Conservation (phyloP, 2,329 filamentous ascomycete species). For the Talaromyces sp. region DNA sequence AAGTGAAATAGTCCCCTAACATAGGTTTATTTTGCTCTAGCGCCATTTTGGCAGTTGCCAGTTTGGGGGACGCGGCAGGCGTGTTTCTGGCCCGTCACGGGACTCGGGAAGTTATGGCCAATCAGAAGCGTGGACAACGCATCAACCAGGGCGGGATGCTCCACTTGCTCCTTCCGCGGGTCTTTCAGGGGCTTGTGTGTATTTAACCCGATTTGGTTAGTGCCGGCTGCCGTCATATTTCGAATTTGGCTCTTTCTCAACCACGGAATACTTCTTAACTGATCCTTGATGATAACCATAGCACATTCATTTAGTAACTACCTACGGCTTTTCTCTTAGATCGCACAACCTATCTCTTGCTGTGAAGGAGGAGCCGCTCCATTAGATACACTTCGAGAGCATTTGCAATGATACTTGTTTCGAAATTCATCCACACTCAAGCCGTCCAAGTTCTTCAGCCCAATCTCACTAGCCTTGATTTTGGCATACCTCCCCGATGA, state of each 20-base stretch:
- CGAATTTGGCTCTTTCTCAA: background rate
- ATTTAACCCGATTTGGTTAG: constrained; percentile 11
- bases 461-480: constrained; percentile 47
- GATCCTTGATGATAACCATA: background rate
- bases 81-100: constrained; percentile 22
- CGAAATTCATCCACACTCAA: constrained; percentile 58
- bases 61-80: constrained; percentile 24
- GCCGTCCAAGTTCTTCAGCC: constrained; percentile 45
- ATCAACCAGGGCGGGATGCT: background rate
- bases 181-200: constrained; percentile 16
- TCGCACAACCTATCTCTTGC: constrained; percentile 26
- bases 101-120: background rate
- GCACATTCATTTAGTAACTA: background rate
- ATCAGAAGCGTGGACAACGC: background rate
- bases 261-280: background rate
- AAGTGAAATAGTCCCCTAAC: background rate
- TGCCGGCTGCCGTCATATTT: background rate
- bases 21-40: constrained; percentile 7
- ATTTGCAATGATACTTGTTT: constrained; percentile 61
- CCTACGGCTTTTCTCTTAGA: constrained; percentile 21
- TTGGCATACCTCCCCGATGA: constrained; percentile 72
- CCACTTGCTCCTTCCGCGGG: background rate
- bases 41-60: constrained; percentile 9
- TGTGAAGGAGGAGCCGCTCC: background rate
- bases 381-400: constrained; percentile 34